Evolutionary conservation across 345 rosid genomes (phyloP).

Genomic region (Eucalyptus victrix): DNA sequence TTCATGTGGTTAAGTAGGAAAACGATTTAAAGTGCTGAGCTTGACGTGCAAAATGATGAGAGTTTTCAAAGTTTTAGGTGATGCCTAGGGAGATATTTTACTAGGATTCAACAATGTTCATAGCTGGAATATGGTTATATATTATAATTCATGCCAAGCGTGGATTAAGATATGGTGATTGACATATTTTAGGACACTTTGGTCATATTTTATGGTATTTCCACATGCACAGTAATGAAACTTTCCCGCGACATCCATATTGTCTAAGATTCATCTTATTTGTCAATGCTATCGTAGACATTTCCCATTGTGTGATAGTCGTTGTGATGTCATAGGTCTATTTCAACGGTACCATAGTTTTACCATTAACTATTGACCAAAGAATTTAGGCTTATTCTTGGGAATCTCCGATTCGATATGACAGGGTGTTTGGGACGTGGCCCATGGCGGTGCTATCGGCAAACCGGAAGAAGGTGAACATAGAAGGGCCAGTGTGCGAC

Average conservation of each 20-base stretch:
- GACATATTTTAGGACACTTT: background rate
- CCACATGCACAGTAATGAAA: background rate
- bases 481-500: conserved; percentile 84
- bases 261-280: background rate
- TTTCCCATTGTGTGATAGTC: background rate
- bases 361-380: no score
- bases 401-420: background rate
- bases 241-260: background rate
- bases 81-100: background rate
- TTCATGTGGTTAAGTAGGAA: background rate
- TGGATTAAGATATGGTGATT: background rate
- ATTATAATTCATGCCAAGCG: background rate
- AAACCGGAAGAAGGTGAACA: conserved; percentile 45
- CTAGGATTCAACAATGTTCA: background rate
- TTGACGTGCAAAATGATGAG: background rate
- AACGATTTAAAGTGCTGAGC: background rate
- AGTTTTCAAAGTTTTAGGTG: background rate
- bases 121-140: background rate
- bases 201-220: background rate
- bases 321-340: background rate
- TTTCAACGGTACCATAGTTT: background rate
- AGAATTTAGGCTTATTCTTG: background rate
- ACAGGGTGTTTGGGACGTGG: conserved; percentile 90
- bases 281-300: background rate
- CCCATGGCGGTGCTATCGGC: conserved; percentile 64